Evolutionary conservation across 75 land plant genomes (phyloP).

Genomic region (Adiantum capillusveneris): DNA sequence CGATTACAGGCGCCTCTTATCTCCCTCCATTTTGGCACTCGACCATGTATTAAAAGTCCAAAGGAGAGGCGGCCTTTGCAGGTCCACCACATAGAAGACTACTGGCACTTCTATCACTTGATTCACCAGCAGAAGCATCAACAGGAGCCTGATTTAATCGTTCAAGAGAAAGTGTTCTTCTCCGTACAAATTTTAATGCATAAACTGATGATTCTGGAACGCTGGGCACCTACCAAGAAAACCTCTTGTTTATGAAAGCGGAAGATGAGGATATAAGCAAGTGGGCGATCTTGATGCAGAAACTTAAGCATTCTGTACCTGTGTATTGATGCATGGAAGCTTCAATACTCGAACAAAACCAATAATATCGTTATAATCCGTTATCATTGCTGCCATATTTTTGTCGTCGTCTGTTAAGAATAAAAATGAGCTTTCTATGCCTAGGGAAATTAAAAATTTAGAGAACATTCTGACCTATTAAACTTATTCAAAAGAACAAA

Average conservation of each 20-base stretch:
- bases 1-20: too few species aligned
- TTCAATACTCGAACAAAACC: conserved; percentile 85
- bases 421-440: too few species aligned
- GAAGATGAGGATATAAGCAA: not conserved
- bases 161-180: conserved; percentile 57
- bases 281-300: not conserved
- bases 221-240: conserved; percentile 50
- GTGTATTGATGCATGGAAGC: conserved; percentile 72
- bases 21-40: too few species aligned
- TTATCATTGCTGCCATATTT: conserved; percentile 65
- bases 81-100: conserved; percentile 57
- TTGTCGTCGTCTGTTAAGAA: conserved; percentile 75
- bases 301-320: conserved; percentile 32
- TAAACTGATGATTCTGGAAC: conserved; percentile 60
- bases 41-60: conserved; percentile 34
- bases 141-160: conserved; percentile 89
- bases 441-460: not conserved
- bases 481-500: not conserved
- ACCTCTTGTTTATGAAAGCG: not conserved
- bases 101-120: conserved; percentile 36
- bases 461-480: not conserved
- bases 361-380: conserved; percentile 83
- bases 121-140: conserved; percentile 62
- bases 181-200: conserved; percentile 62
- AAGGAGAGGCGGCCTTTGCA: conserved; percentile 28